These are phyloP conservation scores for Torrubiella hemipterigena DNA, from an alignment of 2,329 filamentous ascomycete species.

Conservation along the genomic window DNA sequence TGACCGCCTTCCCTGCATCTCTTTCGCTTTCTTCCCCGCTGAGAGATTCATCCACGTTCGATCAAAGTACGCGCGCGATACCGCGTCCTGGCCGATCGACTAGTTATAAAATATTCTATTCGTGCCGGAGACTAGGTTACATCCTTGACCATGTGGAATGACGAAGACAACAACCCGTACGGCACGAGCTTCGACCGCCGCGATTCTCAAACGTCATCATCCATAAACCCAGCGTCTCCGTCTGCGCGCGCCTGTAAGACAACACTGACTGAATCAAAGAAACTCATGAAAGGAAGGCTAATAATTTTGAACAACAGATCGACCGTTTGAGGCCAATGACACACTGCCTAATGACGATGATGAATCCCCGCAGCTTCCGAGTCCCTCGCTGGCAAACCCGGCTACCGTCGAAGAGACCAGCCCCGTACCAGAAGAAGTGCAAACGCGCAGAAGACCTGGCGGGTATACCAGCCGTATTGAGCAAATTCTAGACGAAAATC, in stretches of 20 bases:
- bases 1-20: too few relatives aligned
- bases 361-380: not conserved
- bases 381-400: too few relatives aligned
- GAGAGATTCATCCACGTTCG: too few relatives aligned
- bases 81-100: too few relatives aligned
- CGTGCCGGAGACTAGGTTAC: too few relatives aligned
- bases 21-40: too few relatives aligned
- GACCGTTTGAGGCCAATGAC: not conserved
- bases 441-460: conserved; percentile 57
- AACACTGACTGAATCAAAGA: conserved; percentile 13
- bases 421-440: too few relatives aligned
- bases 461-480: conserved; percentile 93
- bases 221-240: conserved; percentile 53
- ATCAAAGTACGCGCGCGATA: too few relatives aligned
- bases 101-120: too few relatives aligned
- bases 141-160: conserved; percentile 75
- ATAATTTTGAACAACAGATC: not conserved
- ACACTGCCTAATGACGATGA: not conserved
- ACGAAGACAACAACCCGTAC: conserved; percentile 97
- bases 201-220: conserved; percentile 63
- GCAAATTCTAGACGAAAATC: conserved; percentile 93
- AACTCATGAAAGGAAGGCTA: not conserved
- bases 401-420: too few relatives aligned
- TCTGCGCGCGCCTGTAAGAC: conserved; percentile 45
- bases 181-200: conserved; percentile 80